phyloP scores from a whole-genome alignment of 179 eudicot genomes.

The Beta lomatogona region DNA sequence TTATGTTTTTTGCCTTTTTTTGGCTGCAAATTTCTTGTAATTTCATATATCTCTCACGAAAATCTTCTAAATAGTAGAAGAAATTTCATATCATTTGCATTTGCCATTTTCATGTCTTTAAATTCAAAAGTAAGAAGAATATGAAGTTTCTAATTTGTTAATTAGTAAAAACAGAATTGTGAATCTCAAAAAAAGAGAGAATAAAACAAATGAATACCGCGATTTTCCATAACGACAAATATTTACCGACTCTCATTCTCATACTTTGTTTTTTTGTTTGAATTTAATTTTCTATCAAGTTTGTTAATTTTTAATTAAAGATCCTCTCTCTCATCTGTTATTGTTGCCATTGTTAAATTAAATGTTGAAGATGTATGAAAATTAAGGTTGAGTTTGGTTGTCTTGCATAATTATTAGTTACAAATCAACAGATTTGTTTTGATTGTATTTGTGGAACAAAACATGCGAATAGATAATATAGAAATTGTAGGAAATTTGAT shows the following conservation, averaged over 20 bases:
- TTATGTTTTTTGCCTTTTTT: neutral
- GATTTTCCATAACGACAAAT: neutral
- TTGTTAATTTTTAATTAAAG: neutral
- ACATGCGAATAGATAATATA: neutral
- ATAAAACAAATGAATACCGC: neutral
- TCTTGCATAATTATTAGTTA: neutral
- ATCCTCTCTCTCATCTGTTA: neutral
- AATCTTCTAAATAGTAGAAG: too few relatives aligned
- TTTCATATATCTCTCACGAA: neutral
- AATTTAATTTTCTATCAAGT: neutral
- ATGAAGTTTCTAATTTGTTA: constrained; percentile 20
- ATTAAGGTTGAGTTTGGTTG: neutral
- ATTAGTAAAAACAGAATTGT: constrained; percentile 11
- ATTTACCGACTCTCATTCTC: neutral
- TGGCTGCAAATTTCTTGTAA: neutral
- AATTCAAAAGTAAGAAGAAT: neutral
- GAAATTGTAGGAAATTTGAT: neutral
- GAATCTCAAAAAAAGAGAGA: constrained; percentile 10
- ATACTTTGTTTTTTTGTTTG: too few relatives aligned
- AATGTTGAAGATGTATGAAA: neutral
- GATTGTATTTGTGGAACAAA: neutral
- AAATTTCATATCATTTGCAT: neutral
- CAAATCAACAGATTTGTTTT: neutral
- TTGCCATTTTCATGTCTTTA: neutral
- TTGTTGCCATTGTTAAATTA: neutral